Evolutionary conservation across 2,329 filamentous ascomycete genomes (phyloP), one percentile per base, ranked within the genome.

Genomic region (Fusarium temperatum): DNA sequence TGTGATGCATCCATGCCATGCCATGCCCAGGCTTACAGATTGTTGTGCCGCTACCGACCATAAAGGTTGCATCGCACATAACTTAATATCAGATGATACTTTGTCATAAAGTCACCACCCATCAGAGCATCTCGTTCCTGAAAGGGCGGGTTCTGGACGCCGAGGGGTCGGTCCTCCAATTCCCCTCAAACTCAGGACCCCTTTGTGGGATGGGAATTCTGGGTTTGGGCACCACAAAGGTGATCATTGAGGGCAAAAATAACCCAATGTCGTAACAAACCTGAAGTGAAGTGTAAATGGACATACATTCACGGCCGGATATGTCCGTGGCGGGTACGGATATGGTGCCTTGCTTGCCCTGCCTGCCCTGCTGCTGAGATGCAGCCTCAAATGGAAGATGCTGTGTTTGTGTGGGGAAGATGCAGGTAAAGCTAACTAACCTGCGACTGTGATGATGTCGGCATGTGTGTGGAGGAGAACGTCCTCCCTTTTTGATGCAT

Each of bases 131-230:
- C 32, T 30, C 41, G 58, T 63, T 70, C 71, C 64, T 63, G 47
- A 54, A 44, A 64, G 39, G 51, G 48, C 72, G 61, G 66, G 51
- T 66, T 75, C 66, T 63, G 62, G 68, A 68, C 64, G 63, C 69
- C 67, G 63, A 76, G 66, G 70, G 61, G 70, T 45, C 61, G 72
- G 70, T 75, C 75, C 75, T 77, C 73, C 50, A 77, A 77, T 77
- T 73, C 70, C 73, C 75, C 75, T 74, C 75, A 77, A 77, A 77
- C 70, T 73, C 62, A 73, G 72, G 72, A 66, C 57, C 73, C 72
- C 58, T 73, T 74, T 70, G 72, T 75, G 42, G 47, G 61, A 73
- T 74, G 54, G 36, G 38, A 61, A 45, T 59, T 66, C 54, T 70
- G 53, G 38, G 26, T 63, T 68, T 53, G 35, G 42, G 61, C 57